These are phyloP conservation scores for Teratosphaeria gauchensis DNA, from an alignment of 2,329 filamentous ascomycete genomes.

Conservation along the genomic window DNA sequence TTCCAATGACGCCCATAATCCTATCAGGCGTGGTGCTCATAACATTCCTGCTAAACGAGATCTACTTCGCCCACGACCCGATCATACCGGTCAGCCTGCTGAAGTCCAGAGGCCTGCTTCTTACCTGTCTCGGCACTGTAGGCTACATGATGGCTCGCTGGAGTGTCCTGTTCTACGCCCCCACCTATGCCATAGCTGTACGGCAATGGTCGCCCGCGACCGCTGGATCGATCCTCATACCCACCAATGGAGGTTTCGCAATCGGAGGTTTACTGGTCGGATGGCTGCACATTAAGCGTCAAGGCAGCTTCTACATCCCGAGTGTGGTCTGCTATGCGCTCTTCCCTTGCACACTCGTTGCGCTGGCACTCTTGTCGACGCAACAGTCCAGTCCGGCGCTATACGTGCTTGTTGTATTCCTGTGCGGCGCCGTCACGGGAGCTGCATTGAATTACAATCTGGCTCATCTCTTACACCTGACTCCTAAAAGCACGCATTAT, in stretches of 20 bases:
- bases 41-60: constrained; percentile 52
- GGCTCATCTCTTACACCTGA: constrained; percentile 68
- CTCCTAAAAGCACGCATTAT: constrained; percentile 56
- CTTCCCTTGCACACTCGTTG: constrained; percentile 52
- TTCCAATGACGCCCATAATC: constrained; percentile 51
- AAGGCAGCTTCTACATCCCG: constrained; percentile 59
- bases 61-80: constrained; percentile 54
- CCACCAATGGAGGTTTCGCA: constrained; percentile 73
- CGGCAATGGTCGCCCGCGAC: constrained; percentile 58
- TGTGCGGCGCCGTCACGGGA: constrained; percentile 64
- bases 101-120: constrained; percentile 57
- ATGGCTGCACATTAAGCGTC: constrained; percentile 62
- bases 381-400: constrained; percentile 40
- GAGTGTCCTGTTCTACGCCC: constrained; percentile 71
- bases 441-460: constrained; percentile 71
- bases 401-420: constrained; percentile 54
- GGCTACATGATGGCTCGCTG: constrained; percentile 74
- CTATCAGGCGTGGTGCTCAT: constrained; percentile 51
- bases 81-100: constrained; percentile 66
- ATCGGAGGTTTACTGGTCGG: constrained; percentile 64
- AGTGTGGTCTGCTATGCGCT: constrained; percentile 44
- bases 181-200: constrained; percentile 69
- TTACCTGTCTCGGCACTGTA: constrained; percentile 65
- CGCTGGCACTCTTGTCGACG: constrained; percentile 48
- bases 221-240: constrained; percentile 67